A percentile compares a stretch with the other conserved stretches of the same genome.
These are phyloP conservation scores for Candida dendrica DNA, from an alignment of 805 yeast species.

Conservation along the genomic window DNA sequence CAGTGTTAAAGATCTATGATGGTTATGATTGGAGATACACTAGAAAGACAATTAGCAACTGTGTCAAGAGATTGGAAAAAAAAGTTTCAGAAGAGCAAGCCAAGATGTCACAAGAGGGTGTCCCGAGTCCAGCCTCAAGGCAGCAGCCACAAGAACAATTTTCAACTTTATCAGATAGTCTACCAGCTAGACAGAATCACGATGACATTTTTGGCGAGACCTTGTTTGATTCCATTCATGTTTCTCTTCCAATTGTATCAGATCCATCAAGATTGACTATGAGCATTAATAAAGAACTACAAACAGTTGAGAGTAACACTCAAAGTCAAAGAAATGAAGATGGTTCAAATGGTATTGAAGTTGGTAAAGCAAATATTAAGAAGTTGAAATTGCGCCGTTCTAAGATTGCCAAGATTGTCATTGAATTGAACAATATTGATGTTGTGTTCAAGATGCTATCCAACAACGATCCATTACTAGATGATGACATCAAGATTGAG, in stretches of 20 bases:
- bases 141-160: neutral
- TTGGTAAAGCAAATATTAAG: conserved; percentile 22
- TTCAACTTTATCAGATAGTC: conserved; percentile 1
- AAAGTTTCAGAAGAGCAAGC: conserved; percentile 30
- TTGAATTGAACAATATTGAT: conserved; percentile 50
- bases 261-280: conserved; percentile 41
- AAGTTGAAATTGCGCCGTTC: conserved; percentile 63
- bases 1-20: conserved; percentile 55
- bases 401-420: conserved; percentile 44
- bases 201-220: conserved; percentile 47
- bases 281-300: conserved; percentile 46
- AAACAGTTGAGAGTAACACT: conserved; percentile 23
- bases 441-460: conserved; percentile 38
- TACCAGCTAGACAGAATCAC: conserved; percentile 9
- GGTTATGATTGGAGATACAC: conserved; percentile 93
- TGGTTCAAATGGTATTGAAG: conserved; percentile 11
- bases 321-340: conserved; percentile 6
- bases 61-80: conserved; percentile 55
- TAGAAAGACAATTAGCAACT: conserved; percentile 54
- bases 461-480: conserved; percentile 37
- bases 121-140: neutral
- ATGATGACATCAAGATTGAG: conserved; percentile 14
- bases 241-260: conserved; percentile 43
- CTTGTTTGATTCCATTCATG: conserved; percentile 73
- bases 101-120: conserved; percentile 8